These are phyloP conservation scores for Mucor circinelloides DNA, from an alignment of 371 early-diverging fungal genomes.

Conservation along the genomic window DNA sequence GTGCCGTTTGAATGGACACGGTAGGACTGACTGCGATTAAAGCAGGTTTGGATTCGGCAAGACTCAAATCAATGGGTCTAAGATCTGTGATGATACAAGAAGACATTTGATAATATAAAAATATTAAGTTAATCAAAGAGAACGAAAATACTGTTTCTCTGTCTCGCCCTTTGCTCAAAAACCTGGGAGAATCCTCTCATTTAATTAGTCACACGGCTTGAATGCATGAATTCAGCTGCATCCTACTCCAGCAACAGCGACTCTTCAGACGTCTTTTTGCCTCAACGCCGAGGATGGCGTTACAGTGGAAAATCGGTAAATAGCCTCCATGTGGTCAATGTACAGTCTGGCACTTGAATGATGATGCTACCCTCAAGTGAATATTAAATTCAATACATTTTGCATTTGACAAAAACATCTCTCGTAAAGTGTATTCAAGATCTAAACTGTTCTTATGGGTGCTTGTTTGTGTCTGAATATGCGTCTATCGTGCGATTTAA, in stretches of 20 bases:
- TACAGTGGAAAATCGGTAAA: not conserved
- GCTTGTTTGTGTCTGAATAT: not conserved
- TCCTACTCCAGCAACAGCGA: not conserved
- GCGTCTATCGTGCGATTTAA: not conserved
- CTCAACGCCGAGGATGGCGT: not conserved
- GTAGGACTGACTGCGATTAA: constrained; percentile 56
- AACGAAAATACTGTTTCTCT: not conserved
- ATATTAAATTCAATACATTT: too few species aligned
- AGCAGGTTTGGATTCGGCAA: constrained; percentile 37
- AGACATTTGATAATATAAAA: not conserved
- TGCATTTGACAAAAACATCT: too few species aligned
- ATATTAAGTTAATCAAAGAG: not conserved
- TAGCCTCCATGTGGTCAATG: too few species aligned
- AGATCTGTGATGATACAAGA: constrained; percentile 27
- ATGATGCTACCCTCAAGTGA: too few species aligned
- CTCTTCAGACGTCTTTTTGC: not conserved
- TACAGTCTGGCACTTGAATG: too few species aligned
- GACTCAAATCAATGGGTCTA: constrained; percentile 36
- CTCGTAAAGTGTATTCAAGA: too few species aligned
- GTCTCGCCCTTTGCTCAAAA: not conserved
- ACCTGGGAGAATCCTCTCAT: not conserved
- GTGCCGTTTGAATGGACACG: constrained; percentile 51
- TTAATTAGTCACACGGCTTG: not conserved
- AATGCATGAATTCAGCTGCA: not conserved
- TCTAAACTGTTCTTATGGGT: too few species aligned